Conservation (phyloP, 345 rosid genomes). For the Eucalyptus camaldulensis region DNA sequence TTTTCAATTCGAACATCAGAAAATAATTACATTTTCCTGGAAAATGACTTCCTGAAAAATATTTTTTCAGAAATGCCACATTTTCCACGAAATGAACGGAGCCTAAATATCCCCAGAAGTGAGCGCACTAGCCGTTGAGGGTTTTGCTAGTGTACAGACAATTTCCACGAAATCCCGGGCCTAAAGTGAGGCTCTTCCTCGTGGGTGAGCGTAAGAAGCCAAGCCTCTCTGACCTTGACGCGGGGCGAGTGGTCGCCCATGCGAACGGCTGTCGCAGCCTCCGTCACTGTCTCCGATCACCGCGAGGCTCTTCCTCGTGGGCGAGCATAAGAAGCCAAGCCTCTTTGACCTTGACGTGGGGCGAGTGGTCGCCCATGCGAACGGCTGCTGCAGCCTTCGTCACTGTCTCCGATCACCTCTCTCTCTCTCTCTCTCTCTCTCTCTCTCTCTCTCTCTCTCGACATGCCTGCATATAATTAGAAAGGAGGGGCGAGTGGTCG, state of each 20-base stretch:
- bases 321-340: neutral
- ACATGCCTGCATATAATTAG: neutral
- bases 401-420: neutral
- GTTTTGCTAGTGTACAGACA: neutral
- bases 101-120: no score
- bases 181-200: neutral
- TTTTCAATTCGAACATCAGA: no score
- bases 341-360: neutral
- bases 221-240: neutral
- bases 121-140: no score
- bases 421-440: neutral
- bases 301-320: neutral
- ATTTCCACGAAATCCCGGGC: neutral
- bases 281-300: constrained; percentile 1
- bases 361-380: neutral
- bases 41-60: no score
- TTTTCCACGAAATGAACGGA: no score
- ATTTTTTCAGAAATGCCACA: no score
- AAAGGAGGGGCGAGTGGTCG: no score
- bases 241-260: no score
- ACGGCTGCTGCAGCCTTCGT: constrained; percentile 9
- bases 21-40: no score
- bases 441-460: neutral
- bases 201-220: neutral
- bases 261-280: no score